Percentiles rank a stretch among this genome's conserved stretches.
phyloP scores from a whole-genome alignment of 2,329 filamentous ascomycete genomes.

The Cladosporium sphaerospermum region DNA sequence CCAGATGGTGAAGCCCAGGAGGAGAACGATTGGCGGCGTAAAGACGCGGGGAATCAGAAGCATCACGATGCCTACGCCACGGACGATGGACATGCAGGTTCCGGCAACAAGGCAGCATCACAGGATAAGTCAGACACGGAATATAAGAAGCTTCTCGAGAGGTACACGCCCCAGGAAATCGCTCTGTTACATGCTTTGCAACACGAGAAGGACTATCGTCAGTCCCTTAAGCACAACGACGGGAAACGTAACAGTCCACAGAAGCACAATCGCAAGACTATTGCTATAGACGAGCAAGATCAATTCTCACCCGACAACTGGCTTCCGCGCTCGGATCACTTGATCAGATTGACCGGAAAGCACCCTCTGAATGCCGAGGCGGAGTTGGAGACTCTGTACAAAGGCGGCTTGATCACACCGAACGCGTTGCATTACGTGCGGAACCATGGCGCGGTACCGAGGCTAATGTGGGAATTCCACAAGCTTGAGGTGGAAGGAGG shows the following conservation, averaged over 20 bases:
- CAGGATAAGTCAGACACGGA: constrained; percentile 18
- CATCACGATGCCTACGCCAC: constrained; percentile 34
- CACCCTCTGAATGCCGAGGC: constrained; percentile 50
- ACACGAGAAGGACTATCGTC: constrained; percentile 40
- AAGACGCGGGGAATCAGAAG: constrained; percentile 28
- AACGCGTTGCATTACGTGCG: constrained; percentile 48
- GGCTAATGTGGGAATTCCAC: constrained; percentile 46
- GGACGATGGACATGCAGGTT: constrained; percentile 15
- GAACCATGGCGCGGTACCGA: constrained; percentile 49
- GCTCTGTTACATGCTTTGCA: constrained; percentile 37
- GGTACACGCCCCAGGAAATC: constrained; percentile 39
- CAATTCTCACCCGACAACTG: constrained; percentile 50
- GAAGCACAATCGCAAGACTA: constrained; percentile 25
- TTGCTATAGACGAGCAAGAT: constrained; percentile 44
- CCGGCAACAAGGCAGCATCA: constrained; percentile 12
- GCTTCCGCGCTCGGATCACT: constrained; percentile 42
- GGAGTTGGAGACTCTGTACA: constrained; percentile 37
- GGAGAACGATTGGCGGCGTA: constrained; percentile 26
- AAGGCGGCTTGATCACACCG: constrained; percentile 46
- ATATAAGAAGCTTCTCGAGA: constrained; percentile 30
- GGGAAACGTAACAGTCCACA: constrained; percentile 36
- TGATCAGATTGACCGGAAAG: constrained; percentile 48
- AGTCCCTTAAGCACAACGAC: constrained; percentile 38
- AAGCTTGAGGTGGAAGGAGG: constrained; percentile 41
- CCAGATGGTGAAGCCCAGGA: constrained; percentile 15